Base-by-base conservation (phyloP, 108 stramenopile species). In the Nitzschia sp. region DNA sequence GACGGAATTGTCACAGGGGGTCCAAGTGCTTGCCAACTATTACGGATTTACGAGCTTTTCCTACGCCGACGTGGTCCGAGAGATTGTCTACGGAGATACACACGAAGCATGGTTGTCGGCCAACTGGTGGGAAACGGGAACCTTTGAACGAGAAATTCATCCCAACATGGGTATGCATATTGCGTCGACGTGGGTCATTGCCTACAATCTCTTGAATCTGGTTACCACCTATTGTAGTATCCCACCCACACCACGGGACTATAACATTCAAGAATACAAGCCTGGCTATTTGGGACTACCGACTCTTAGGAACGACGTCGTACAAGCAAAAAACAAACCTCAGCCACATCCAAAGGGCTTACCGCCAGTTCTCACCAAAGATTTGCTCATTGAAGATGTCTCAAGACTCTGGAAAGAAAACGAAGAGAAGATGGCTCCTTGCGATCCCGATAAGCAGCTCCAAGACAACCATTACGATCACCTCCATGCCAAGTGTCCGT, bases 101-200 rank as follows among this genome's bases (percentile, higher is more conserved):
- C 68, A 52, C 59, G 89, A 89, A 63, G 62, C 57, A 36, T 90
- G 82, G 85, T 78, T 86, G 58, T 77, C 79, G 9, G 45, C 82
- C 3, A 65, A 85, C 29, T 80, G 72, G 50, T 89, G 92, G 92
- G 25, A 45, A 45, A 59, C 46, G 8, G 36, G 60, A 1, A 59
- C n/a, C 16, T 79, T 66, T 57, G 57, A 72, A 6, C 77, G 88
- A 58, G 85, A 85, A 55, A 84, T 93, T 9, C 92, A 93, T 84
- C 92, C 89, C 0, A 73, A 81, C 23, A 90, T 90, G 87, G 82
- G 79, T 0, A 85, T 83, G 82, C 92, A 93, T 58, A 83, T 86
- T 55, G 61, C 83, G 2, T 77, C 75, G 26, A 60, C 66, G 0
- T 89, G 86, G 85, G 65, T 89, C 23, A 75, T 81, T 21, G 87